phyloP scores from a whole-genome alignment of 2,329 filamentous ascomycete species.

The Ophiostoma himal-ulmi region DNA sequence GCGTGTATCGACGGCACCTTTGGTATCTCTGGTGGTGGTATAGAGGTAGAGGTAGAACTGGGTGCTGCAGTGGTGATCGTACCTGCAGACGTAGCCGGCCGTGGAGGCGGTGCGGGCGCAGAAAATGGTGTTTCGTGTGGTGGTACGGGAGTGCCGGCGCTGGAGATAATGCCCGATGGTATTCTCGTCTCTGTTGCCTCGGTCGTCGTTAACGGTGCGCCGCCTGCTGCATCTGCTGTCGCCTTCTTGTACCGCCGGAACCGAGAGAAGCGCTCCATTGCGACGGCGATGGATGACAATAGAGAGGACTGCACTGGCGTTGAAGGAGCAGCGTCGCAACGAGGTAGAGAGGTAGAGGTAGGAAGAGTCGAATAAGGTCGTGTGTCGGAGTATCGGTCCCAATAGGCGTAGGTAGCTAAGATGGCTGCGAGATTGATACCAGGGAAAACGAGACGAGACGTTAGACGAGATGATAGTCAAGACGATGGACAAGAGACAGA shows the following conservation, averaged over 20 bases:
- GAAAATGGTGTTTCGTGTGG: background rate
- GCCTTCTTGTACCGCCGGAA: constrained; percentile 32
- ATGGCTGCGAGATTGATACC: too few relatives aligned
- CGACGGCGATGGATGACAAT: constrained; percentile 1
- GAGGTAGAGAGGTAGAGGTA: background rate
- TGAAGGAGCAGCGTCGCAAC: too few relatives aligned
- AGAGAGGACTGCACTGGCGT: background rate
- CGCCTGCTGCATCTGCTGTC: constrained; percentile 20
- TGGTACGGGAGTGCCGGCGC: background rate
- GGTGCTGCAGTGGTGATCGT: background rate
- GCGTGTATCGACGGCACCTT: background rate
- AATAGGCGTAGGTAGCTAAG: too few relatives aligned
- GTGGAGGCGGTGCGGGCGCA: background rate
- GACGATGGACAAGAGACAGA: background rate
- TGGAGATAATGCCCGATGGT: background rate
- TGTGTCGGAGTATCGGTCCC: background rate
- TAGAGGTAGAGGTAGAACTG: background rate
- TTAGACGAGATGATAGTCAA: too few relatives aligned
- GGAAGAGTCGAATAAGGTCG: background rate
- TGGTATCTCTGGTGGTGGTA: background rate
- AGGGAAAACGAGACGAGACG: too few relatives aligned
- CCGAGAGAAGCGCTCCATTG: constrained; percentile 33
- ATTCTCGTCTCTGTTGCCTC: background rate
- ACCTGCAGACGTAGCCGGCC: background rate
- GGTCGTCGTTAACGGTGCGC: background rate